A percentile compares a stretch with the other conserved stretches of the same genome.
phyloP scores from a whole-genome alignment of 257 asterid species.

The Handroanthus guayacan region DNA sequence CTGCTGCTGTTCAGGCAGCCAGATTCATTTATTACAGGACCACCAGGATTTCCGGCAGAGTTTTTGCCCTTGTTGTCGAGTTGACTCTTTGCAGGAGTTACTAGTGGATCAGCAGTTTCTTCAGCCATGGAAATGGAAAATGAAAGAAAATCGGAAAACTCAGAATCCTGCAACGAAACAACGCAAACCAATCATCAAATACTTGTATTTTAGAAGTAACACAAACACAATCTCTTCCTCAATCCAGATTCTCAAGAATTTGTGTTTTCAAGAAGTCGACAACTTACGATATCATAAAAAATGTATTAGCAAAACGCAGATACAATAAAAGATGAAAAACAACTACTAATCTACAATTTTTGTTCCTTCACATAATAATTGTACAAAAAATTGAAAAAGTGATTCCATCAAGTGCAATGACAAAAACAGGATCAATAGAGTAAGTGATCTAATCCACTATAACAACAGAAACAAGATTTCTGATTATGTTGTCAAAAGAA shows the following conservation, averaged over 20 bases:
- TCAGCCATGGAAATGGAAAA: conserved; percentile 53
- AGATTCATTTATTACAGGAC: conserved; percentile 12
- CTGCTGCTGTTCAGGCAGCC: conserved; percentile 33
- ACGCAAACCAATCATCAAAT: neutral
- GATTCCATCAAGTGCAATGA: neutral
- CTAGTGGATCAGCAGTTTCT: conserved; percentile 40
- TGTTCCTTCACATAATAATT: neutral
- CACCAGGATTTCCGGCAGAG: no score
- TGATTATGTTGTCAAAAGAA: neutral
- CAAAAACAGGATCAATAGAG: neutral
- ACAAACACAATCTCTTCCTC: neutral
- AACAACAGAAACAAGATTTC: neutral
- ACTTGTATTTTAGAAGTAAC: neutral
- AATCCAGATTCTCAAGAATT: neutral
- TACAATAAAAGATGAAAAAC: neutral
- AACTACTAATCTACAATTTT: neutral
- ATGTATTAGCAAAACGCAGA: neutral
- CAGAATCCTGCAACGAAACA: conserved; percentile 41
- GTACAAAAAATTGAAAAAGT: neutral
- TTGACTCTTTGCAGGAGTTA: conserved; percentile 38
- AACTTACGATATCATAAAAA: neutral
- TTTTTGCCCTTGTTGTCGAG: no score
- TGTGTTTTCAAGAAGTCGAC: neutral
- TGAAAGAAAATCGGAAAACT: conserved; percentile 26
- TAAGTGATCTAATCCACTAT: neutral